These are phyloP conservation scores for Cyanodermella asteris DNA, from an alignment of 2,329 filamentous ascomycete species.

Conservation along the genomic window DNA sequence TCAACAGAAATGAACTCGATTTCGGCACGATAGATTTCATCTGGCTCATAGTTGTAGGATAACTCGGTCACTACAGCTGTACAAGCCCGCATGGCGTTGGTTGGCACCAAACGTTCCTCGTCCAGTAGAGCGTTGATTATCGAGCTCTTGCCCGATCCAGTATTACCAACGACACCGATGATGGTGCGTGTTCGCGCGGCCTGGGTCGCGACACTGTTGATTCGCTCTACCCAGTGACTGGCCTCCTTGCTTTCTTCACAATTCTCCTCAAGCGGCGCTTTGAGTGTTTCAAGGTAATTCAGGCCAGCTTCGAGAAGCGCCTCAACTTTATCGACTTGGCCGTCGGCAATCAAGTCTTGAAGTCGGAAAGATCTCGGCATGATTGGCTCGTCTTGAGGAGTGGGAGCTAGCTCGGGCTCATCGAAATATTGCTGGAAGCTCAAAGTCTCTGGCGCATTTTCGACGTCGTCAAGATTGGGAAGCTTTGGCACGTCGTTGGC, in stretches of 20 bases:
- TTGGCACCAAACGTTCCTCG: constrained; percentile 33
- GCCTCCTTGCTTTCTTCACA: constrained; percentile 12
- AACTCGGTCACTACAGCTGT: constrained; percentile 41
- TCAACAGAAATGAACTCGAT: constrained; percentile 32
- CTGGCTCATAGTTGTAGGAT: constrained; percentile 29
- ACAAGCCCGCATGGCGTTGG: constrained; percentile 38
- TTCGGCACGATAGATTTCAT: constrained; percentile 29
- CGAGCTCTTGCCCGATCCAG: constrained; percentile 39
- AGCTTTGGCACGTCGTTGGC: no score
- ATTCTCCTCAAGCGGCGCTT: constrained; percentile 12
- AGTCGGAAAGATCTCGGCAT: constrained; percentile 10
- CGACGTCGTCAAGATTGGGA: neutral
- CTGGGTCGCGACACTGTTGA: constrained; percentile 19
- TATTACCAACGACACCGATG: constrained; percentile 38
- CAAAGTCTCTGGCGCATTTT: neutral
- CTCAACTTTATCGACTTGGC: constrained; percentile 16
- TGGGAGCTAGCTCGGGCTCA: neutral
- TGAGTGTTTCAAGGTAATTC: constrained; percentile 15
- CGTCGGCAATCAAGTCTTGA: constrained; percentile 13
- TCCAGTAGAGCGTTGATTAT: constrained; percentile 42
- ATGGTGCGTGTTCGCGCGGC: constrained; percentile 20
- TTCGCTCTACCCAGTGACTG: constrained; percentile 19
- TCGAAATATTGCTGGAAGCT: neutral
- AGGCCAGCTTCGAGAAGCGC: constrained; percentile 17
- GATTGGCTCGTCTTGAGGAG: neutral